Conservation (phyloP, 2,329 filamentous ascomycete species). For the Colletotrichum nymphaeae region DNA sequence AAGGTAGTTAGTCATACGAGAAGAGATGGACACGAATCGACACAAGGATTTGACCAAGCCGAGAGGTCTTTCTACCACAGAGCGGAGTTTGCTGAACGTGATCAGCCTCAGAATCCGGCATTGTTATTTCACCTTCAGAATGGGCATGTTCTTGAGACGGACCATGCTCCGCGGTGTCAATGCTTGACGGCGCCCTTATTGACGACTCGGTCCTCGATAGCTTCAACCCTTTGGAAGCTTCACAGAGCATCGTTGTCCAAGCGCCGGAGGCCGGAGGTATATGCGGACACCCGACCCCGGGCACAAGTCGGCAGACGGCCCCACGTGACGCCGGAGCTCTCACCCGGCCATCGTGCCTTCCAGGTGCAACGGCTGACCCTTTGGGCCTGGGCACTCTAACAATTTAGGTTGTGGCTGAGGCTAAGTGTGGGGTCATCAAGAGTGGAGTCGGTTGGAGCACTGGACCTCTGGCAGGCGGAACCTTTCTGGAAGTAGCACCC, state of each 20-base stretch:
- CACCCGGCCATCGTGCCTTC: not conserved
- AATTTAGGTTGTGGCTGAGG: constrained; percentile 36
- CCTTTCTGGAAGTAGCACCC: constrained; percentile 32
- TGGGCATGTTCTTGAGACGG: not conserved
- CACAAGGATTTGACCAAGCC: no score
- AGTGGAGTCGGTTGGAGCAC: constrained; percentile 11
- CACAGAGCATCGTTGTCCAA: not conserved
- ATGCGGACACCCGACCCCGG: not conserved
- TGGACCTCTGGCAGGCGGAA: constrained; percentile 16
- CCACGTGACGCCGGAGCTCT: not conserved
- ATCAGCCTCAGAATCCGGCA: not conserved
- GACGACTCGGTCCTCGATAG: not conserved
- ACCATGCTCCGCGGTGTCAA: not conserved
- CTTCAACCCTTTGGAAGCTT: not conserved
- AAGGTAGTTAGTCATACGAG: not conserved
- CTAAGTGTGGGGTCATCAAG: constrained; percentile 20
- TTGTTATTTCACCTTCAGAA: not conserved
- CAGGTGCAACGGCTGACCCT: constrained; percentile 4
- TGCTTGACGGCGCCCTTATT: not conserved
- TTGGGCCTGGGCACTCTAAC: constrained; percentile 10
- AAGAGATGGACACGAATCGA: not conserved
- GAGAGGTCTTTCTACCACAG: no score
- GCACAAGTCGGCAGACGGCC: not conserved
- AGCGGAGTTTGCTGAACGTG: not conserved
- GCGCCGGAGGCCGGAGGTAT: not conserved